A percentile compares a stretch with the other conserved stretches of the same genome.
phyloP scores from a whole-genome alignment of 208 protist genomes.

The Crithidia sp. region DNA sequence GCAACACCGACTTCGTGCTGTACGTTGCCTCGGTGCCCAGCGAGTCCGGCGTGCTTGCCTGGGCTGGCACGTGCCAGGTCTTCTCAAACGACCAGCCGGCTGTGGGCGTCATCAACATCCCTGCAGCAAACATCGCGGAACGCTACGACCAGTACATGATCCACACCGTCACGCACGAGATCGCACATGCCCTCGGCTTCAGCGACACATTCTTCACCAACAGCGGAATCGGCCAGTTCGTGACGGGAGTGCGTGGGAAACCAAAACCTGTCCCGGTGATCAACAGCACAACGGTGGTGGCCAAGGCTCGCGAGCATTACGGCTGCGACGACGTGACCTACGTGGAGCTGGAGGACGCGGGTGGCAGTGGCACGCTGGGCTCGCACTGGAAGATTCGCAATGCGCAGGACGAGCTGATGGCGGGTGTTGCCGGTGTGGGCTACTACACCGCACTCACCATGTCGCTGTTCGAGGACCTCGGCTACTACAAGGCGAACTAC shows the following conservation, averaged over 20 bases:
- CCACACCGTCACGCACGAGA: constrained; percentile 70
- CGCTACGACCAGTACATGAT: constrained; percentile 10
- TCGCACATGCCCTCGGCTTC: constrained; percentile 90
- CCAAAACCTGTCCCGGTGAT: constrained; percentile 23
- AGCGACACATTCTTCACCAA: constrained; percentile 14
- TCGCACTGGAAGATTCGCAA: constrained; percentile 90
- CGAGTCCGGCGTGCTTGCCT: constrained; percentile 23
- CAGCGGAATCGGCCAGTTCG: not conserved
- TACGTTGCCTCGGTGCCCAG: constrained; percentile 63
- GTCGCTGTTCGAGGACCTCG: constrained; percentile 76
- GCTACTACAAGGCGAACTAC: constrained; percentile 84
- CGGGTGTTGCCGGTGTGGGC: constrained; percentile 16
- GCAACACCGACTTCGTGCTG: constrained; percentile 62
- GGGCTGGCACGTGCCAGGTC: constrained; percentile 51
- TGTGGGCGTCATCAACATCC: constrained; percentile 66
- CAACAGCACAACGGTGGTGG: constrained; percentile 35
- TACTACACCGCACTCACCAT: constrained; percentile 85
- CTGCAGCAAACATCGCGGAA: constrained; percentile 33
- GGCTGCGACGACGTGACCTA: constrained; percentile 55
- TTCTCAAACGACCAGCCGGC: constrained; percentile 25
- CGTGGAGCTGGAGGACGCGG: constrained; percentile 84
- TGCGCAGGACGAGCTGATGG: constrained; percentile 88
- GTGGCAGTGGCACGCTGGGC: constrained; percentile 35
- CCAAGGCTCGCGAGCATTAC: constrained; percentile 60
- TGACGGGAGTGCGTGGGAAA: constrained; percentile 44